phyloP scores from a whole-genome alignment of 106 monocot genomes.

The Acanthochlamys bracteata region DNA sequence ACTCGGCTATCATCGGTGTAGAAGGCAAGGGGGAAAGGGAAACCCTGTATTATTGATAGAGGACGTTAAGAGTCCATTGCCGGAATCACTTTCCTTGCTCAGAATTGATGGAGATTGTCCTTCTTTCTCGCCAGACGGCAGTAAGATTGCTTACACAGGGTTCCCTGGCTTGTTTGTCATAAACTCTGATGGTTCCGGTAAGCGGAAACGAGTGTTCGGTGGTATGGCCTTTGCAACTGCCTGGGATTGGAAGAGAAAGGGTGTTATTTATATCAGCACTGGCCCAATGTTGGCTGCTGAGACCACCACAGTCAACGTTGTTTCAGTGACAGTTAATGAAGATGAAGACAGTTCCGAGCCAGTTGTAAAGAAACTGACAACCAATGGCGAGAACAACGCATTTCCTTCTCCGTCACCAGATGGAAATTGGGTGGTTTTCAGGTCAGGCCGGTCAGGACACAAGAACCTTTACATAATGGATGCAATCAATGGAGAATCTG shows the following conservation, averaged over 20 bases:
- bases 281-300: conserved; percentile 57
- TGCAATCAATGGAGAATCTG: conserved; percentile 44
- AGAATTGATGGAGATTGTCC: conserved; percentile 80
- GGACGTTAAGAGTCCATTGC: conserved; percentile 32
- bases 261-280: conserved; percentile 73
- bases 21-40: conserved; percentile 22
- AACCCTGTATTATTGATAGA: conserved; percentile 53
- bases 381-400: conserved; percentile 70
- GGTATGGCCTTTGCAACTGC: conserved; percentile 65
- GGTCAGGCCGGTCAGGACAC: conserved; percentile 74
- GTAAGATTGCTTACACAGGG: conserved; percentile 49
- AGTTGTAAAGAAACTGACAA: conserved; percentile 63
- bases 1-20: conserved; percentile 82
- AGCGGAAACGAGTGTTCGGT: conserved; percentile 26
- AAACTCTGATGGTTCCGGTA: conserved; percentile 63
- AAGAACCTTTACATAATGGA: conserved; percentile 98
- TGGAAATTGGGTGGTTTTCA: conserved; percentile 85
- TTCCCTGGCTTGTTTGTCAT: conserved; percentile 68
- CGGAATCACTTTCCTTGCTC: conserved; percentile 44
- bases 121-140: conserved; percentile 76
- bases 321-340: conserved; percentile 45
- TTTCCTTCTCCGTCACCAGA: conserved; percentile 93
- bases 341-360: conserved; percentile 19
- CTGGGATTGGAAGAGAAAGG: conserved; percentile 94
- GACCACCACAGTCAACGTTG: conserved; percentile 54